Evolutionary conservation across 805 yeast species (phyloP).

Genomic region (Blastobotrys peoriensis): DNA sequence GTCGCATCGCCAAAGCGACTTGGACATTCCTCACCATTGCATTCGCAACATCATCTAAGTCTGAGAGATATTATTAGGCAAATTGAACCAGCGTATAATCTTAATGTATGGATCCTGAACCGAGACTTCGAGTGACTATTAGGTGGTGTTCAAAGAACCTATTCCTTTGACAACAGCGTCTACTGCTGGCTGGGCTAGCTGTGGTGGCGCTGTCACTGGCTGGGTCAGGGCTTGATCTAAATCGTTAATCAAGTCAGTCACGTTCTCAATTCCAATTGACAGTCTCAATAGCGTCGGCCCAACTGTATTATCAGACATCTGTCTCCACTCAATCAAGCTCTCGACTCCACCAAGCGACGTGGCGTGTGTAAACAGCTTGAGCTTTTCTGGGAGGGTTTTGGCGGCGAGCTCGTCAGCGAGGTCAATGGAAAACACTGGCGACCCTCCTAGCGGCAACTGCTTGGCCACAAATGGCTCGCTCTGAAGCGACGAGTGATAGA

Average conservation of each 20-base stretch:
- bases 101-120: too few species aligned
- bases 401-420: slow-evolving; percentile 51
- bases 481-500: slow-evolving; percentile 76
- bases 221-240: slow-evolving; percentile 57
- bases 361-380: slow-evolving; percentile 78
- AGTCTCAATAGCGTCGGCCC: slow-evolving; percentile 58
- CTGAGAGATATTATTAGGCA: slow-evolving; percentile 3
- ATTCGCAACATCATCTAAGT: too few species aligned
- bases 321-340: slow-evolving; percentile 86
- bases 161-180: too few species aligned
- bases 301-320: slow-evolving; percentile 57
- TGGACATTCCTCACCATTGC: too few species aligned
- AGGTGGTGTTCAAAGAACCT: too few species aligned
- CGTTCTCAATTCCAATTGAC: slow-evolving; percentile 75
- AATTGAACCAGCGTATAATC: too few species aligned
- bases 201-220: too few species aligned
- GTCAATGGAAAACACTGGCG: slow-evolving; percentile 71
- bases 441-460: slow-evolving; percentile 54
- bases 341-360: slow-evolving; percentile 93
- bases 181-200: too few species aligned
- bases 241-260: slow-evolving; percentile 71
- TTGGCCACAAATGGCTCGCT: slow-evolving; percentile 56
- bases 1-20: too few species aligned
- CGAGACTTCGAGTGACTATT: too few species aligned
- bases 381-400: slow-evolving; percentile 52